Conservation (phyloP, 805 yeast genomes). For the Cyberlindnera samutprakarnensis region DNA sequence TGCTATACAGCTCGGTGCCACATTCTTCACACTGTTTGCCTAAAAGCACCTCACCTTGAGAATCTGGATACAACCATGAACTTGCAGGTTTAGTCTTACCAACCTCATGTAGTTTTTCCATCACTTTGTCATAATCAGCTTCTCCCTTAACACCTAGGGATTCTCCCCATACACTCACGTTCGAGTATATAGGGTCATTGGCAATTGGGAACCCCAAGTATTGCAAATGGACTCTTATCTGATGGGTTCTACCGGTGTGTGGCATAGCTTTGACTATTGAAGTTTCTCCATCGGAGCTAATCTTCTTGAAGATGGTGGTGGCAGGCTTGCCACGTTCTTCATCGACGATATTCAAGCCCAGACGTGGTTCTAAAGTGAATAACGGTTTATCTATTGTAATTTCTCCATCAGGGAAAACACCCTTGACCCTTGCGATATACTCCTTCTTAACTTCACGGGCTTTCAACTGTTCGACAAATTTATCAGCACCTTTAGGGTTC, state of each 20-base stretch:
- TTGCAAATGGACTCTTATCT: conserved; percentile 88
- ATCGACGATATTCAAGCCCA: conserved; percentile 47
- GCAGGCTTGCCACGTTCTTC: conserved; percentile 50
- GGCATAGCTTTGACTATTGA: conserved; percentile 80
- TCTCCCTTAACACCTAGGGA: conserved; percentile 53
- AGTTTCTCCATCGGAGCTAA: conserved; percentile 28
- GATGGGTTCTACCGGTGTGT: conserved; percentile 90
- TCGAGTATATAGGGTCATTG: conserved; percentile 88
- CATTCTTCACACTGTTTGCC: conserved; percentile 60
- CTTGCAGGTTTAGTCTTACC: conserved; percentile 65
- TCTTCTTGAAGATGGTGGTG: conserved; percentile 48
- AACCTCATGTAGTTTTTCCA: conserved; percentile 43
- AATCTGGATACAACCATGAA: conserved; percentile 13
- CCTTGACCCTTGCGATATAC: conserved; percentile 82
- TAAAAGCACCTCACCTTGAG: conserved; percentile 55
- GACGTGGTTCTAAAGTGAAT: conserved; percentile 63
- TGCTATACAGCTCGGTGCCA: conserved; percentile 64
- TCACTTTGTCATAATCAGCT: conserved; percentile 42
- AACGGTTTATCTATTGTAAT: conserved; percentile 62
- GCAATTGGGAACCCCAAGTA: conserved; percentile 85
- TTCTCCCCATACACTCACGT: conserved; percentile 73
- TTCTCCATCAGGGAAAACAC: conserved; percentile 67
- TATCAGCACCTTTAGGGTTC: conserved; percentile 55
- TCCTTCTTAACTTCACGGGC: conserved; percentile 56
- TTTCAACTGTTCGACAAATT: conserved; percentile 42